Evolutionary conservation across 257 asterid genomes (phyloP).

Genomic region (Ligustrum vulgare): DNA sequence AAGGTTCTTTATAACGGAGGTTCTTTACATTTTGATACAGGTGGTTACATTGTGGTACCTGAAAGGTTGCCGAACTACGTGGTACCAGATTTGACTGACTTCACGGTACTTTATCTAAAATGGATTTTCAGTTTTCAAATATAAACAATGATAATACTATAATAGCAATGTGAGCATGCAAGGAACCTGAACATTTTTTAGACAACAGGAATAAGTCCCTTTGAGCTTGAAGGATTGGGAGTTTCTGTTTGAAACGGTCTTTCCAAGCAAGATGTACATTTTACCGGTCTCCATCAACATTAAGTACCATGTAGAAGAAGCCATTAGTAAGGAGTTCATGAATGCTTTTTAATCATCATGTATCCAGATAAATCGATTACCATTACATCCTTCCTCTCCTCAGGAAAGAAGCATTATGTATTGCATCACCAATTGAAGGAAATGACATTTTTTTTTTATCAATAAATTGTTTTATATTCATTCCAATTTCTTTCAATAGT

Average conservation of each 20-base stretch:
- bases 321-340: no score
- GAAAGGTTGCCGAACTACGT: conserved; percentile 81
- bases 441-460: background rate
- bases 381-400: no score
- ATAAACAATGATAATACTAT: background rate
- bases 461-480: background rate
- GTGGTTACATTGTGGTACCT: conserved; percentile 69
- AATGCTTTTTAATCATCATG: no score
- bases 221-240: background rate
- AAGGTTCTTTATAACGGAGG: background rate
- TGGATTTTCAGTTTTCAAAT: background rate
- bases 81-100: conserved; percentile 73
- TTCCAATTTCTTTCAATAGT: background rate
- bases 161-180: background rate
- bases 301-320: no score
- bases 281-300: no score
- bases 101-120: conserved; percentile 81
- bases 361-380: no score
- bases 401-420: background rate
- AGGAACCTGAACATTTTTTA: background rate
- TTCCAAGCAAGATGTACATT: no score
- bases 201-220: background rate
- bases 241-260: no score
- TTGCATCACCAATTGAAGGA: background rate
- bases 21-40: conserved; percentile 34